Evolutionary conservation across 768 basidiomycete species (phyloP).

Genomic region (Butyriboletus loyo): DNA sequence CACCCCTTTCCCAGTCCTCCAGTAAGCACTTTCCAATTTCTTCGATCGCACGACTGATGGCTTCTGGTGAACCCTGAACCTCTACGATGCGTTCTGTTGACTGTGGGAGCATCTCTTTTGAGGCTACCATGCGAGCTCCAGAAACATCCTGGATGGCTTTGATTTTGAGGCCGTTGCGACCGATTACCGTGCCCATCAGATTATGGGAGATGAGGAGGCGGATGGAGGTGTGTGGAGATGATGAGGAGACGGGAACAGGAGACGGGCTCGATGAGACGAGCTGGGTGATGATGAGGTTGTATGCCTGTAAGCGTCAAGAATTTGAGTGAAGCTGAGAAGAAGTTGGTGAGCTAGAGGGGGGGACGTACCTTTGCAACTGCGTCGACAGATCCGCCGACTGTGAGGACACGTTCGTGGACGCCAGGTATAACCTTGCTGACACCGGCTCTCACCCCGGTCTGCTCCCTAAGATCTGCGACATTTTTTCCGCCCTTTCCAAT

Average conservation of each 20-base stretch:
- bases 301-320: constrained; percentile 57
- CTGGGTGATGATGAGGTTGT: constrained; percentile 90
- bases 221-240: constrained; percentile 74
- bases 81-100: constrained; percentile 99
- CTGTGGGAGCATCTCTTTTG: constrained; percentile 98
- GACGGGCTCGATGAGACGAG: constrained; percentile 81
- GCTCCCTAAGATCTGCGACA: constrained; percentile 93
- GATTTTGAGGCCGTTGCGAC: constrained; percentile 94
- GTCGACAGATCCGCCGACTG: constrained; percentile 89
- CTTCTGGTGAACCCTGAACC: constrained; percentile 89
- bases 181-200: constrained; percentile 98
- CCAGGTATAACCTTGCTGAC: constrained; percentile 98
- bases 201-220: constrained; percentile 98
- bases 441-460: constrained; percentile 96
- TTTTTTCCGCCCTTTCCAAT: constrained; percentile 97
- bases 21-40: constrained; percentile 95
- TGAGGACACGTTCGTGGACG: constrained; percentile 96
- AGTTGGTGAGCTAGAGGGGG: not conserved
- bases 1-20: constrained; percentile 94
- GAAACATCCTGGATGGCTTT: constrained; percentile 97
- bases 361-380: constrained; percentile 79
- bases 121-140: constrained; percentile 96
- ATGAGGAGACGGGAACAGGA: constrained; percentile 65
- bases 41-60: constrained; percentile 89
- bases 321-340: constrained; percentile 2